Evolutionary conservation across 23 red algal genomes (phyloP).

Genomic region (Porphyridium purpureum): DNA sequence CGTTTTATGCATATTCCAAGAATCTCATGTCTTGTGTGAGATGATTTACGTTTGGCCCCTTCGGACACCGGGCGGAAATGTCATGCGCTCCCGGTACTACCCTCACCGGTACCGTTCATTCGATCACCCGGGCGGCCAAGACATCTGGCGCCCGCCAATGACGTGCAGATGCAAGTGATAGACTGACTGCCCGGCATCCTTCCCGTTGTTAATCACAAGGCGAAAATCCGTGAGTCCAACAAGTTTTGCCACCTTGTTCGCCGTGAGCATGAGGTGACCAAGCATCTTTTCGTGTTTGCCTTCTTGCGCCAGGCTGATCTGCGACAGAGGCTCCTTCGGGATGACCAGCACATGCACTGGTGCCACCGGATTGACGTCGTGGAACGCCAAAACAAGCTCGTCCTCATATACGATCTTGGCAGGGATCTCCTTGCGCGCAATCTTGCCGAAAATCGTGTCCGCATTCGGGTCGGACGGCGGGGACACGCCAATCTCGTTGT

Average conservation of each 20-base stretch:
- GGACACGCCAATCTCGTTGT: constrained; percentile 7
- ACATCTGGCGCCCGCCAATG: constrained; percentile 47
- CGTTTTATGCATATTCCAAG: too few species aligned
- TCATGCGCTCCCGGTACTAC: too few species aligned
- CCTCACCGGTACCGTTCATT: too few species aligned
- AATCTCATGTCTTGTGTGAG: too few species aligned
- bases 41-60: too few species aligned
- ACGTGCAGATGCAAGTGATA: constrained; percentile 84
- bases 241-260: constrained; percentile 44
- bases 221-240: constrained; percentile 39
- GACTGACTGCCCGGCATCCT: constrained; percentile 73
- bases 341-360: constrained; percentile 69
- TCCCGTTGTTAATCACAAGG: constrained; percentile 69
- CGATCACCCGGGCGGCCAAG: constrained; percentile 35
- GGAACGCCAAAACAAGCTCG: constrained; percentile 58
- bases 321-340: constrained; percentile 53
- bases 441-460: constrained; percentile 55
- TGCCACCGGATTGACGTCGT: constrained; percentile 64
- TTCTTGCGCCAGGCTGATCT: constrained; percentile 27
- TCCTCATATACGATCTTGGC: constrained; percentile 84
- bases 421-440: constrained; percentile 77
- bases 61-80: too few species aligned
- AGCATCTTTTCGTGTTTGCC: constrained; percentile 37
- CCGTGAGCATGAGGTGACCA: constrained; percentile 69
- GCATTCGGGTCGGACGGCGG: constrained; percentile 4